phyloP scores from a whole-genome alignment of 805 yeast genomes.

The Clavispora phyllophila region DNA sequence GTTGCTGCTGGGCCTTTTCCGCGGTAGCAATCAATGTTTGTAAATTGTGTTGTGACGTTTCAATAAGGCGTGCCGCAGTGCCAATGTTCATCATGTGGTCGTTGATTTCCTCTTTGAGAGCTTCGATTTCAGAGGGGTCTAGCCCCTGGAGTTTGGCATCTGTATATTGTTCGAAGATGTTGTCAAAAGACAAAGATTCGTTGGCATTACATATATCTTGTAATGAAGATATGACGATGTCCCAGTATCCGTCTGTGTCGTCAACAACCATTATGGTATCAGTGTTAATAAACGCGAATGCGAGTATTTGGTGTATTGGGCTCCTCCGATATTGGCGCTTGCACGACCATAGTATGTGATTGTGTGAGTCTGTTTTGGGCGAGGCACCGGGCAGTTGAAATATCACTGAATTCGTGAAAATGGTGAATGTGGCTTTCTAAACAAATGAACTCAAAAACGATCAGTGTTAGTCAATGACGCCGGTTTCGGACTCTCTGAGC shows the following conservation, averaged over 20 bases:
- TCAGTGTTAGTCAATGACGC: too few relatives aligned
- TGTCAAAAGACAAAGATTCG: conserved; percentile 49
- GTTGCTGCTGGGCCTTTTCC: conserved; percentile 10
- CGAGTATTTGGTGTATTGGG: background rate
- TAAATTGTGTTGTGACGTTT: conserved; percentile 42
- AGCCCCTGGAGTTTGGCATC: conserved; percentile 23
- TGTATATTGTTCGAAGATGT: conserved; percentile 23
- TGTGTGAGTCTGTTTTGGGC: too few relatives aligned
- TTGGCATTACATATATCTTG: conserved; percentile 66
- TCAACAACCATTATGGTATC: conserved; percentile 8
- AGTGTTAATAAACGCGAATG: background rate
- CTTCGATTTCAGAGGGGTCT: conserved; percentile 35
- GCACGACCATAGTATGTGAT: too few relatives aligned
- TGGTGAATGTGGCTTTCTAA: too few relatives aligned
- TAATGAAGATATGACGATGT: conserved; percentile 56
- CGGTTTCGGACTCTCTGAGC: too few relatives aligned
- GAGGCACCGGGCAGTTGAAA: too few relatives aligned
- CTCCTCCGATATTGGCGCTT: background rate
- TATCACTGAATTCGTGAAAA: too few relatives aligned
- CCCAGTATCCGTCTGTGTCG: conserved; percentile 62
- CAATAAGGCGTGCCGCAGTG: conserved; percentile 38
- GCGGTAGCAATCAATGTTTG: conserved; percentile 36
- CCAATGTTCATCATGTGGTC: conserved; percentile 57
- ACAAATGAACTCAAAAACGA: too few relatives aligned
- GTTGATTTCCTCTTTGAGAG: conserved; percentile 35